Evolutionary conservation across 306 rosid genomes (phyloP), one percentile per base, ranked within the genome.

Genomic region (Vicia villosa): DNA sequence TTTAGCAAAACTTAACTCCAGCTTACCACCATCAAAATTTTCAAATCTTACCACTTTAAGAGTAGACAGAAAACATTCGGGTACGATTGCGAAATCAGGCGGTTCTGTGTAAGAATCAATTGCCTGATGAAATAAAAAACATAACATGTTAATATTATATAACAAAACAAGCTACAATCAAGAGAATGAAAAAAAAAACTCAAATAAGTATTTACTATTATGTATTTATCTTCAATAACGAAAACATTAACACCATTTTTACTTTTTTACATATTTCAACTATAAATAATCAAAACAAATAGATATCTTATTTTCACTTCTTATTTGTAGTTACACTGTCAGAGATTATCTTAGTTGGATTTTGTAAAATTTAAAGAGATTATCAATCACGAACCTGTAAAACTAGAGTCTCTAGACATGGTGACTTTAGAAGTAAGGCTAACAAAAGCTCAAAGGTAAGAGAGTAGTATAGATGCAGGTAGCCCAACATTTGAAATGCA

Each of bases 21-120:
- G 20, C 11, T 20, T 1, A 8, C 10, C 5, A 4, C 63, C 49
- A 4, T 0, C 0, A 6, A 42, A 11, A 1, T 10, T 6, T 42
- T 16, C 47, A 42, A 58, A 16, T 16, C 59, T 43, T 7, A 71
- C 50, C 51, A 32, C 69, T 60, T 60, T 6, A 12, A 73, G 63
- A 0, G 2, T 36, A 50, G 30, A 36, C 6, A 2, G 9, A 21
- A 66, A 21, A 34, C 74, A 28, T 28, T 28, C 32, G 0, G 52
- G 68, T 42, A 56, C 30, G 17, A 4, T 6, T 8, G 22, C 12
- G 13, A 24, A 4, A 12, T 41, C 8, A 8, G 3, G 1, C 3
- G 0, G 12, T 4, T 22, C n/a, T 24, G 15, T 3, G 10, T 40
- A 11, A 43, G 1, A 43, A 43, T 43, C 2, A 6, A 26, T 22